phyloP scores from a whole-genome alignment of 805 yeast species.

The Clavispora fructus region DNA sequence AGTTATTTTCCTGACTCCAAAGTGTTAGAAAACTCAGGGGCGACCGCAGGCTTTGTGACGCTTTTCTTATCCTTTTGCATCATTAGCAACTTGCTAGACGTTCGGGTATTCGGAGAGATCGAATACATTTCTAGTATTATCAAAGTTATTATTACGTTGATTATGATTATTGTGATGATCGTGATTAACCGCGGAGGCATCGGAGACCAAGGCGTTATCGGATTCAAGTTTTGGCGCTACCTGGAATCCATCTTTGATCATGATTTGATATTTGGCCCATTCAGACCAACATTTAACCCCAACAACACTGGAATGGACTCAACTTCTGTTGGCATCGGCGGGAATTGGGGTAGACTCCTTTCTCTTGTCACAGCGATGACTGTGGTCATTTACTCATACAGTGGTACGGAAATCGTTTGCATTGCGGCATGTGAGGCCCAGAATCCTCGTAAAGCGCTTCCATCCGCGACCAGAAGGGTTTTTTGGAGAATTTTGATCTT shows the following conservation, averaged over 20 bases:
- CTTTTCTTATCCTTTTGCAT: constrained; percentile 46
- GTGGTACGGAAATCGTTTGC: constrained; percentile 79
- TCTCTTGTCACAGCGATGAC: constrained; percentile 57
- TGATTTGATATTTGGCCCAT: constrained; percentile 58
- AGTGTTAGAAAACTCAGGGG: constrained; percentile 42
- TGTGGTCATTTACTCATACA: constrained; percentile 68
- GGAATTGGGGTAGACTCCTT: constrained; percentile 54
- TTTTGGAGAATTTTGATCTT: constrained; percentile 65
- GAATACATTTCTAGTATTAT: constrained; percentile 58
- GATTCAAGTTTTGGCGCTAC: constrained; percentile 66
- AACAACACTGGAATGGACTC: constrained; percentile 53
- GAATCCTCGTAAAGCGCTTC: constrained; percentile 71
- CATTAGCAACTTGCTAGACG: constrained; percentile 57
- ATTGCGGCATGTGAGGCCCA: constrained; percentile 85
- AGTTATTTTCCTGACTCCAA: constrained; percentile 57
- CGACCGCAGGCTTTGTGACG: constrained; percentile 60
- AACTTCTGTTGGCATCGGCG: constrained; percentile 51
- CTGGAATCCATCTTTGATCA: constrained; percentile 43
- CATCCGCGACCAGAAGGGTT: constrained; percentile 69
- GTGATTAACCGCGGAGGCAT: constrained; percentile 58
- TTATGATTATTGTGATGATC: constrained; percentile 59
- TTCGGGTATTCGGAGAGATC: constrained; percentile 68
- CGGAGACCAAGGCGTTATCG: constrained; percentile 39
- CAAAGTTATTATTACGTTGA: constrained; percentile 49
- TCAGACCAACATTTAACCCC: constrained; percentile 67